A percentile compares a stretch with the other conserved stretches of the same genome.
phyloP scores from a whole-genome alignment of 129 eudicot species.

The Centrapalus pauciflorus region DNA sequence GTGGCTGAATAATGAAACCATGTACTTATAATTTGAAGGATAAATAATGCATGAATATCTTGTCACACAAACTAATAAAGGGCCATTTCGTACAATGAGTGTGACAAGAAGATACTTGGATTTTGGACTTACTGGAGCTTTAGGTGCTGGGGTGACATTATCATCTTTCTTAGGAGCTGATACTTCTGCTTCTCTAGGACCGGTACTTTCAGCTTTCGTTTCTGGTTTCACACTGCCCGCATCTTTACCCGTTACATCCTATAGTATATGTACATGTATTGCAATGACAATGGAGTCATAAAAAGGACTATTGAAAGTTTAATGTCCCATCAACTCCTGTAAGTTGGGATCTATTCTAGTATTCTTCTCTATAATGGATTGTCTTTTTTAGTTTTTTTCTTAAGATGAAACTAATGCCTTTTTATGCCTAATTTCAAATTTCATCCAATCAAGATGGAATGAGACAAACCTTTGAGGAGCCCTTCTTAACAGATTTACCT shows the following conservation, averaged over 20 bases:
- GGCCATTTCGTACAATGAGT: too few relatives aligned
- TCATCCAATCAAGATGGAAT: not conserved
- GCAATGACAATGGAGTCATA: not conserved
- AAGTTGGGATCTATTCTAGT: too few relatives aligned
- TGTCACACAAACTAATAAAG: not conserved
- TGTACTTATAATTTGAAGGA: too few relatives aligned
- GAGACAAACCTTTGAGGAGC: constrained; percentile 55
- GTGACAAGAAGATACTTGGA: too few relatives aligned
- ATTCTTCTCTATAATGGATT: not conserved
- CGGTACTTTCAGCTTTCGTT: constrained; percentile 41
- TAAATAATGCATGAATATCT: too few relatives aligned
- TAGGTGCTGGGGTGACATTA: constrained; percentile 39
- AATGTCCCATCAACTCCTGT: too few relatives aligned
- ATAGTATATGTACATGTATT: not conserved
- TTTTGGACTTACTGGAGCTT: constrained; percentile 54
- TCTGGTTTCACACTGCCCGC: constrained; percentile 36
- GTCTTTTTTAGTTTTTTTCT: not conserved
- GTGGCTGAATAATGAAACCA: too few relatives aligned
- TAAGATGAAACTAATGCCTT: too few relatives aligned
- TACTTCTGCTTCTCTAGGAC: constrained; percentile 34
- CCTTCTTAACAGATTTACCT: constrained; percentile 55
- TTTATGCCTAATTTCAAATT: too few relatives aligned
- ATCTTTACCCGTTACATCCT: constrained; percentile 36
- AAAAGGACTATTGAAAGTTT: not conserved
- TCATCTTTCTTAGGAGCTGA: constrained; percentile 38